Base-by-base conservation (phyloP, 495 filamentous ascomycete species). In the Bacidia rubella region DNA sequence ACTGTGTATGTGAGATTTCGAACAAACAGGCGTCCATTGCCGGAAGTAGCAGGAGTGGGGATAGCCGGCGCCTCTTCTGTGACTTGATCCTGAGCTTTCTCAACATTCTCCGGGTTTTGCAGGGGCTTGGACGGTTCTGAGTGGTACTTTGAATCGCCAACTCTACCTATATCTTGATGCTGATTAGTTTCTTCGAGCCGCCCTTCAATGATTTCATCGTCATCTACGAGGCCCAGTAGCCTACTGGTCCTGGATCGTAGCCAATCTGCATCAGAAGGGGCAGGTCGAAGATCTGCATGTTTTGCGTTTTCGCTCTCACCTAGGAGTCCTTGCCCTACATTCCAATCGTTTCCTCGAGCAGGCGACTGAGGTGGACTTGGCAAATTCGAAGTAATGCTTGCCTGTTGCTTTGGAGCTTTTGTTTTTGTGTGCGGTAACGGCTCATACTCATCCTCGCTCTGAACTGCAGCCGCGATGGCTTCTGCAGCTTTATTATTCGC, bases 241-340 rank as follows among this genome's bases (percentile, higher is more conserved):
- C 93, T 79, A 64, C 82, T 96, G n/a, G 89, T 96, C 57, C 86
- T 82, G 39, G 86, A 93, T 39, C 92, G 81, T 47, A 95, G 73
- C 92, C 92, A 99, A 63, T 99, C 92, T 43, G 78, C 75, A 63
- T 98, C 93, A 11, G 82, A 82, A 20, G 77, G 71, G 47, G 68
- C 61, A 11, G 49, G 57, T 35, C 5, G 29, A 35, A 35, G 29
- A 15, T 35, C 29, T 15, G 15, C 29, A n/a, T n/a, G n/a, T n/a
- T n/a, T n/a, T n/a, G n/a, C n/a, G n/a, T n/a, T n/a, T n/a, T n/a
- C n/a, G n/a, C n/a, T n/a, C n/a, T n/a, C n/a, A n/a, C n/a, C n/a
- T n/a, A n/a, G n/a, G n/a, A n/a, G n/a, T n/a, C n/a, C n/a, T n/a
- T n/a, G n/a, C n/a, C n/a, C n/a, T n/a, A n/a, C n/a, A n/a, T n/a